These are phyloP conservation scores for Gracilaria gracilis DNA, from an alignment of 23 red algal species.

Conservation along the genomic window DNA sequence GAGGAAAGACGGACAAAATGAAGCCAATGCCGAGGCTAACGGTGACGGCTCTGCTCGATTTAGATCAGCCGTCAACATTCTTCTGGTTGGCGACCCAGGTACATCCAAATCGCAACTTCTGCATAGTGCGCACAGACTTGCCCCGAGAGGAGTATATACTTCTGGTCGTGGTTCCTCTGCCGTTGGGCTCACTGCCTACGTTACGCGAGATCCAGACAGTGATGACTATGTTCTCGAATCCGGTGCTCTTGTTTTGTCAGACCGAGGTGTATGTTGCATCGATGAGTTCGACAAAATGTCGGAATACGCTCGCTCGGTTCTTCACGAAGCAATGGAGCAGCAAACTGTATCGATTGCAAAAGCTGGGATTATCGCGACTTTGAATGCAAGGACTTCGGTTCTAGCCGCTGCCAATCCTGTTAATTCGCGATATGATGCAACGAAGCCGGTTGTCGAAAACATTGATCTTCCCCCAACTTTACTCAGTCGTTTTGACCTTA, in stretches of 20 bases:
- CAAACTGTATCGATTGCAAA: constrained; percentile 99
- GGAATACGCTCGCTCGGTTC: constrained; percentile 90
- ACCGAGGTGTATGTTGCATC: constrained; percentile 96
- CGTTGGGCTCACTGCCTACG: constrained; percentile 98
- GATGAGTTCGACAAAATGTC: constrained; percentile 99
- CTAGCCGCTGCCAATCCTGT: constrained; percentile 98
- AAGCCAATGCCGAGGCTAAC: constrained; percentile 59
- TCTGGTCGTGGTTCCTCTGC: constrained; percentile 97
- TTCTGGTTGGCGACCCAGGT: constrained; percentile 97
- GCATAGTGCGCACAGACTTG: constrained; percentile 90
- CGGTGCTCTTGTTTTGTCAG: constrained; percentile 95
- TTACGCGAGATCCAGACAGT: constrained; percentile 89
- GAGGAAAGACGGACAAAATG: constrained; percentile 42
- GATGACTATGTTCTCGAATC: constrained; percentile 95
- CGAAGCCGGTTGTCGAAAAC: constrained; percentile 92
- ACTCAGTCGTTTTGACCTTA: constrained; percentile 94
- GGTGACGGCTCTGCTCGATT: constrained; percentile 79
- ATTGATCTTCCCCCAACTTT: constrained; percentile 99
- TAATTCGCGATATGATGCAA: constrained; percentile 87
- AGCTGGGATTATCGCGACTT: constrained; percentile 96
- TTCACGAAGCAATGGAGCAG: constrained; percentile 99
- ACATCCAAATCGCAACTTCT: constrained; percentile 93
- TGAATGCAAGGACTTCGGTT: constrained; percentile 96
- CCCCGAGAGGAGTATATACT: constrained; percentile 98
- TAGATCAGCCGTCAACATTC: constrained; percentile 94